Base-by-base conservation (phyloP, 345 rosid species). In the Trapa incisa region DNA sequence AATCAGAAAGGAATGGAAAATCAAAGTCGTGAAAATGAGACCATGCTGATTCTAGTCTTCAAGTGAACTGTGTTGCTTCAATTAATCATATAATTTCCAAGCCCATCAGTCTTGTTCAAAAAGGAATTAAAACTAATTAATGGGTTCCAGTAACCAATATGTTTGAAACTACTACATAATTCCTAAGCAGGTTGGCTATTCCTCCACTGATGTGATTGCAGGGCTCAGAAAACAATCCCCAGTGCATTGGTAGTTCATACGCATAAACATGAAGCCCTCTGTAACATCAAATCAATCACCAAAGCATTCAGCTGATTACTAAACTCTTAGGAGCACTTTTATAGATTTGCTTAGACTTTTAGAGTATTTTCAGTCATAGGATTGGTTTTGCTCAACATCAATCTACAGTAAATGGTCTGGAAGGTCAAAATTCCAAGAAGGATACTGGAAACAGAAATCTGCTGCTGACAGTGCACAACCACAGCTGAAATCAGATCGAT, bases 31-130 rank as follows among this genome's bases (percentile, higher is more conserved):
- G 38, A 32, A 58, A 58, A 35, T 29, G 33, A 58, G 61, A 53
- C 37, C 53, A n/a, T 37, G 70, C 70, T 67, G 36, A 53, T 53
- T 13, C 70, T 67, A 57, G 63, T 32, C 63, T 58, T 58, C 38
- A 32, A 16, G 33, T 58, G 38, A 36, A 33, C 10, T 8, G 14
- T 29, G 63, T 16, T 5, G 37, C 63, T 58, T 29, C 63, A 58
- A 11, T 35, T 9, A 33, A 33, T 58, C 38, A 58, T 33, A 15
- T 32, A 32, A 14, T 58, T 17, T 5, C 56, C 63, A 58, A 9
- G 37, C 63, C 16, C 63, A 37, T 8, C 3, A 3, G 37, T 35
- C 38, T 35, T 58, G 63, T 38, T 29, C 63, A 36, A 58, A 9
- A 11, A 17, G 12, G 45, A 1, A 0, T 35, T n/a, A 17, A 67